Percentiles rank a stretch among this genome's conserved stretches.
Evolutionary conservation across 163 green algal species (phyloP).

Genomic region (Volvox carteri): DNA sequence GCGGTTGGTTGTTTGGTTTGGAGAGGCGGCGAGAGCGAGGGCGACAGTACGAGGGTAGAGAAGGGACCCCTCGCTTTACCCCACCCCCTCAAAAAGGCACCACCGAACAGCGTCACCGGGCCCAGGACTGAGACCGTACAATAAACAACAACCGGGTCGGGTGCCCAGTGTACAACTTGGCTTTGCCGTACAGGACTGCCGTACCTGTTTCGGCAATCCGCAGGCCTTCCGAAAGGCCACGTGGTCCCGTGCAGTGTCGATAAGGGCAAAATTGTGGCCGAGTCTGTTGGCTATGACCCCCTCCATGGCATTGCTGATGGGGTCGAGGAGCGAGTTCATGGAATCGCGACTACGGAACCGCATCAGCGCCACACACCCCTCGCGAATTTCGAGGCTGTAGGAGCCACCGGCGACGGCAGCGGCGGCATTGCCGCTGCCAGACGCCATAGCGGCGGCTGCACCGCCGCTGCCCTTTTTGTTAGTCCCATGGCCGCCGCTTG

Average conservation of each 20-base stretch:
- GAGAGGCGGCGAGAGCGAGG: too few relatives aligned
- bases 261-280: constrained; percentile 50
- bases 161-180: too few relatives aligned
- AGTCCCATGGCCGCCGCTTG: background rate
- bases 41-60: too few relatives aligned
- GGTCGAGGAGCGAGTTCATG: constrained; percentile 54
- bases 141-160: too few relatives aligned
- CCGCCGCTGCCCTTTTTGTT: constrained; percentile 16
- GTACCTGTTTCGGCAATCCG: constrained; percentile 36
- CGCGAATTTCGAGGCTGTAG: constrained; percentile 39
- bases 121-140: too few relatives aligned
- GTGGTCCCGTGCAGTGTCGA: background rate
- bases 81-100: too few relatives aligned
- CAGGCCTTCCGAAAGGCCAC: background rate
- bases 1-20: too few relatives aligned
- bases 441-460: background rate
- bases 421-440: background rate
- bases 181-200: too few relatives aligned
- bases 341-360: constrained; percentile 25
- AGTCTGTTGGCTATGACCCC: constrained; percentile 50
- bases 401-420: background rate
- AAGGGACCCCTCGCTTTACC: too few relatives aligned
- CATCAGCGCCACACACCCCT: constrained; percentile 48
- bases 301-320: constrained; percentile 50
- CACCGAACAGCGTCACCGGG: too few relatives aligned